Evolutionary conservation across 2,329 filamentous ascomycete genomes (phyloP).

Genomic region (Fusarium ramigenum): DNA sequence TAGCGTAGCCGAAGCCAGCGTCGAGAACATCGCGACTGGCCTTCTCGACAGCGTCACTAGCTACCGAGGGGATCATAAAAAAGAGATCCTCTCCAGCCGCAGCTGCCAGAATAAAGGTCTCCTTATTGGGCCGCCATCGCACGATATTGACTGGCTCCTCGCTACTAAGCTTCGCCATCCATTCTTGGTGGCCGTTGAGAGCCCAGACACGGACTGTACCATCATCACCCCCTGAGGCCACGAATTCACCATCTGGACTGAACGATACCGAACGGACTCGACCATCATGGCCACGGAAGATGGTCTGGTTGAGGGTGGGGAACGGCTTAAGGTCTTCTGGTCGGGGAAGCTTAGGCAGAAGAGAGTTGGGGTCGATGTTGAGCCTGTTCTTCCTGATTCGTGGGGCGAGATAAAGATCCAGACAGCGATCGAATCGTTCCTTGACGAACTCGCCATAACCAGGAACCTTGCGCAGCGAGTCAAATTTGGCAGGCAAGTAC

Average conservation of each 20-base stretch:
- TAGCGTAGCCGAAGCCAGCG: conserved; percentile 92
- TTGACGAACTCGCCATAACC: conserved; percentile 92
- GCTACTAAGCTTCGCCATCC: conserved; percentile 80
- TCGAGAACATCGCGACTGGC: conserved; percentile 81
- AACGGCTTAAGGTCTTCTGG: conserved; percentile 95
- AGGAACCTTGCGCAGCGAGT: conserved; percentile 88
- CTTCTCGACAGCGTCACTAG: conserved; percentile 77
- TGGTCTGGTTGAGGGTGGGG: conserved; percentile 86
- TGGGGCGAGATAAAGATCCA: conserved; percentile 95
- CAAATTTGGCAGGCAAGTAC: conserved; percentile 84
- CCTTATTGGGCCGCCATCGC: conserved; percentile 86
- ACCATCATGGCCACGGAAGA: conserved; percentile 89
- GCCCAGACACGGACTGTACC: conserved; percentile 93
- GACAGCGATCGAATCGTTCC: conserved; percentile 93
- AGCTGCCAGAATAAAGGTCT: conserved; percentile 82
- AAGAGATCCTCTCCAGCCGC: conserved; percentile 87
- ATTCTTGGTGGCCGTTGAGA: conserved; percentile 87
- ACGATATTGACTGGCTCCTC: conserved; percentile 86
- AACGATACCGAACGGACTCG: conserved; percentile 86
- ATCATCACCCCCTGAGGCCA: conserved; percentile 94
- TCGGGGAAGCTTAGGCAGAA: conserved; percentile 91
- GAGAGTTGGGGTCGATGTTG: conserved; percentile 93
- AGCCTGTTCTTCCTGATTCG: conserved; percentile 91
- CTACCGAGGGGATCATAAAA: conserved; percentile 80
- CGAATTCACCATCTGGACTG: conserved; percentile 84